phyloP scores from a whole-genome alignment of 345 rosid species.

The Euphorbia peplus region DNA sequence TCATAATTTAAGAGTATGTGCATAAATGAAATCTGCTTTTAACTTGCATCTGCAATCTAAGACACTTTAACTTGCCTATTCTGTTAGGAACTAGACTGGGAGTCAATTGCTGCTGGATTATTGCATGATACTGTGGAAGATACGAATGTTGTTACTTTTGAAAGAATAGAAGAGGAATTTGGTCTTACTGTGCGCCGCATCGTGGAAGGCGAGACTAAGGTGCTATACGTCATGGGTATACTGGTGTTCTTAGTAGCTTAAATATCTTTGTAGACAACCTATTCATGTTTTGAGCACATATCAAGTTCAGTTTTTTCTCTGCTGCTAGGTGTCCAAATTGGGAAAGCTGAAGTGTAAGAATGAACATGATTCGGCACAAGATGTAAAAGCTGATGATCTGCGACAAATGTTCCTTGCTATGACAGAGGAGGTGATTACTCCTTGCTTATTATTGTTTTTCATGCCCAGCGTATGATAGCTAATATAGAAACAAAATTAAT shows the following conservation, averaged over 20 bases:
- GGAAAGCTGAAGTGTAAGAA: constrained; percentile 88
- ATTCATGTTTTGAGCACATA: constrained; percentile 7
- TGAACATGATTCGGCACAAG: constrained; percentile 71
- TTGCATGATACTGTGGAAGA: constrained; percentile 98
- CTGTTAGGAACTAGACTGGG: constrained; percentile 94
- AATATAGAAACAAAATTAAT: constrained; percentile 19
- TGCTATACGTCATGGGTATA: constrained; percentile 29
- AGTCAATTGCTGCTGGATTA: constrained; percentile 93
- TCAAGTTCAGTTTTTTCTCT: constrained; percentile 13
- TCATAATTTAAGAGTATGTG: constrained; percentile 13
- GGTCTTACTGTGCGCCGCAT: constrained; percentile 86
- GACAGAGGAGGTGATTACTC: constrained; percentile 81
- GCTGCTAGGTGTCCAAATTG: constrained; percentile 76
- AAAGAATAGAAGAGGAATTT: constrained; percentile 87
- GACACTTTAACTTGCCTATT: constrained; percentile 23
- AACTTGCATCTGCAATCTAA: constrained; percentile 20
- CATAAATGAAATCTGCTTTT: constrained; percentile 9
- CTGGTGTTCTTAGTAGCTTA: constrained; percentile 1
- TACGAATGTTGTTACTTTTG: constrained; percentile 86
- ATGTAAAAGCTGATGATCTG: constrained; percentile 98
- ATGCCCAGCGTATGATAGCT: constrained; percentile 12
- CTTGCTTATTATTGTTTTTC: constrained; percentile 1
- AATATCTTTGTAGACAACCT: constrained; percentile 9
- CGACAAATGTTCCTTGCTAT: constrained; percentile 96
- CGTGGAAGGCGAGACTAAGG: constrained; percentile 99